Conservation (phyloP, 2,329 filamentous ascomycete genomes). For the Magnaporthiopsis rhizophila region DNA sequence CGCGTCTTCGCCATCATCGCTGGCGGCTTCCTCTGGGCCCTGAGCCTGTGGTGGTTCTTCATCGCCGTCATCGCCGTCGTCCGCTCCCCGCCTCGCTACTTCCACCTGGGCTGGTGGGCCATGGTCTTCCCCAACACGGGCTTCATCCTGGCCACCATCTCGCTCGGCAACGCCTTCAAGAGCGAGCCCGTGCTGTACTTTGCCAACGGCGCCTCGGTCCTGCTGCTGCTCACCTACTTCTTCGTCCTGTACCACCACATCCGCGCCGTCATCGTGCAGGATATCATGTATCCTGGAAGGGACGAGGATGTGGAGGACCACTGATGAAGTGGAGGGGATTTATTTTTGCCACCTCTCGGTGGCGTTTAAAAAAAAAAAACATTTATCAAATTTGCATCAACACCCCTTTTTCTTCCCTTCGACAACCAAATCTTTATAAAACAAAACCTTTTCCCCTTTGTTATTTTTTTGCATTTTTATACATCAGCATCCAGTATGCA, state of each 20-base stretch:
- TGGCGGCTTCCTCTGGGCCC: conserved; percentile 47
- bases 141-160: conserved; percentile 51
- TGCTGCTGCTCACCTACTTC: conserved; percentile 47
- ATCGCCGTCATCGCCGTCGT: conserved; percentile 37
- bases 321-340: background rate
- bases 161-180: conserved; percentile 43
- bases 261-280: conserved; percentile 38
- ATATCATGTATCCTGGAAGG: conserved; percentile 51
- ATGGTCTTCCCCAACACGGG: conserved; percentile 61
- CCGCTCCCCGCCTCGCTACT: conserved; percentile 25
- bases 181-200: conserved; percentile 46
- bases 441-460: background rate
- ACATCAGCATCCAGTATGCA: background rate
- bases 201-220: conserved; percentile 45
- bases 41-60: conserved; percentile 45
- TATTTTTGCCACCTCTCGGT: too few relatives aligned
- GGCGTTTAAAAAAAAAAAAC: too few relatives aligned
- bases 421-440: background rate
- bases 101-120: conserved; percentile 49
- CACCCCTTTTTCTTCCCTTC: background rate
- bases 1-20: conserved; percentile 11
- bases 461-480: background rate
- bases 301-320: conserved; percentile 41
- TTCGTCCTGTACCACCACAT: conserved; percentile 41
- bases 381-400: background rate